Percentiles rank a stretch among this genome's conserved stretches.
These are phyloP conservation scores for Blastocystis sp. DNA, from an alignment of 352 stramenopile genomes.

Conservation along the genomic window DNA sequence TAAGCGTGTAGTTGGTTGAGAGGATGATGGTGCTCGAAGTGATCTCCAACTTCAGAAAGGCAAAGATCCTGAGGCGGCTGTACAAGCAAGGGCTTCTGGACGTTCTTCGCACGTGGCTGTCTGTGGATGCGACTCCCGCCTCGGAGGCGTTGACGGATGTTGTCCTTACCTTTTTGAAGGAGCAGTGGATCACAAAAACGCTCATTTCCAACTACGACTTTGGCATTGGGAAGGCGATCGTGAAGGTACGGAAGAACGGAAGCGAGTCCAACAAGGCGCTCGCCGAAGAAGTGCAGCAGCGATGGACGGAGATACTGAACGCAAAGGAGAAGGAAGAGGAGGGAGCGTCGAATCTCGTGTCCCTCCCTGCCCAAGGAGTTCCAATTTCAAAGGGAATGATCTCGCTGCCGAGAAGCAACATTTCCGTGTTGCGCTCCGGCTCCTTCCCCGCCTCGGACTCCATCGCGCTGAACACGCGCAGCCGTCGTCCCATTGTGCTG, in stretches of 20 bases:
- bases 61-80: conserved; percentile 1
- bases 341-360: neutral
- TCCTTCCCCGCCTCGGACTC: neutral
- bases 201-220: conserved; percentile 56
- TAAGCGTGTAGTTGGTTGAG: conserved; percentile 33
- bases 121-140: neutral
- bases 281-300: conserved; percentile 48
- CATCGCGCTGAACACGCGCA: conserved; percentile 17
- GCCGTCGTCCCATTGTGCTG: neutral
- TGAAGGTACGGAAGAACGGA: conserved; percentile 65
- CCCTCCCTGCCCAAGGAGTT: neutral
- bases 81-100: conserved; percentile 60
- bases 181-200: conserved; percentile 60
- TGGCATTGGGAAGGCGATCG: conserved; percentile 48
- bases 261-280: conserved; percentile 16
- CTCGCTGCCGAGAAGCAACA: neutral
- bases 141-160: conserved; percentile 10
- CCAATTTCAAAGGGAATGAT: neutral
- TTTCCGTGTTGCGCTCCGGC: neutral
- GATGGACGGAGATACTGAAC: conserved; percentile 58
- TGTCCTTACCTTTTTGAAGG: conserved; percentile 28
- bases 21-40: conserved; percentile 53
- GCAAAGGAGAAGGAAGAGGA: conserved; percentile 9
- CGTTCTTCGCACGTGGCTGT: conserved; percentile 44
- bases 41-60: conserved; percentile 46